Evolutionary conservation across 331 rosid species (phyloP), one percentile per base, ranked within the genome.

Genomic region (Quercus lobata): DNA sequence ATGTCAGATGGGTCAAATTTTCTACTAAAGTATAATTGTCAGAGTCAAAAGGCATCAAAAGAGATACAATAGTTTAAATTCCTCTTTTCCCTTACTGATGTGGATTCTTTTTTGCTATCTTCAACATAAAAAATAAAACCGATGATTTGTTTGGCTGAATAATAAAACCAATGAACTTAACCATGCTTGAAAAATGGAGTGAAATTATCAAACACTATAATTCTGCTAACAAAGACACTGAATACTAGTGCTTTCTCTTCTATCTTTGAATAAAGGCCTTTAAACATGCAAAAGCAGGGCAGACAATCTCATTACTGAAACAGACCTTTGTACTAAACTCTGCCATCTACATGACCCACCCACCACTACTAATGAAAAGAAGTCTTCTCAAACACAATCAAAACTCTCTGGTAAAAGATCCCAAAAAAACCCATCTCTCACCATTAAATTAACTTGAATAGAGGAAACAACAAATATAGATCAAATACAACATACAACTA

Each of bases 391-490:
- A n/a, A 69, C 76, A 58, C 57, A 81, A 27, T 81, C 87, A 83
- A 75, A 74, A 73, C 81, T 71, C 84, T 83, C 62, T 80, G 94
- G 93, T 90, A 90, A 87, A 91, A 88, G 93, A 88, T 83, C 86
- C 62, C 83, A 81, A 82, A 87, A 85, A 86, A 89, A 61, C 73
- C 79, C 76, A 87, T 89, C 96, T 84, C 90, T 85, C 98, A 89
- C 96, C 94, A 80, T 75, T 76, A 76, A 74, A 79, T 65, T 54
- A 46, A 69, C 72, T 37, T 2, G 61, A 62, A 35, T 62, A 72
- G 14, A 69, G 18, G 35, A 3, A 21, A 72, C 53, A 21, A 77
- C 22, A 37, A 54, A 60, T 71, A 71, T 71, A 71, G 15, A 17
- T 35, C 58, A 60, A 57, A 75, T 32, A 69, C 81, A 55, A 44